Percentiles rank a stretch among this genome's conserved stretches.
These are phyloP conservation scores for Sporothrix brasiliensis DNA, from an alignment of 2,329 filamentous ascomycete genomes.

Conservation along the genomic window DNA sequence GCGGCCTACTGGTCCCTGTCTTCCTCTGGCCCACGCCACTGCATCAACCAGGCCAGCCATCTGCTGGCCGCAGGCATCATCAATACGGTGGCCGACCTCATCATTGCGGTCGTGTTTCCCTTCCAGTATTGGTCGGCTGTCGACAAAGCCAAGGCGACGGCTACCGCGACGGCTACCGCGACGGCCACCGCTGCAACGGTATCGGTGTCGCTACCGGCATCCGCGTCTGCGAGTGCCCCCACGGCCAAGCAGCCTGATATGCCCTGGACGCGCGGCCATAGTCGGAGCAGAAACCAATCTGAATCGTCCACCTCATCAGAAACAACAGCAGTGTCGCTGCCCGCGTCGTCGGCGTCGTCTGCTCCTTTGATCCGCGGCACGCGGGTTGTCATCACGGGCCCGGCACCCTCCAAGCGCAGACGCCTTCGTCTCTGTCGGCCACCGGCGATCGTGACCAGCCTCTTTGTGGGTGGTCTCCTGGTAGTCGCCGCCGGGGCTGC, in stretches of 20 bases:
- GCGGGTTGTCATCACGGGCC: neutral
- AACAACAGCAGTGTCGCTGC: too few relatives aligned
- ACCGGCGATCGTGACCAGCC: neutral
- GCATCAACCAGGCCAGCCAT: conserved; percentile 9
- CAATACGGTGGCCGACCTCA: conserved; percentile 5
- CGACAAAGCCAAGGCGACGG: neutral
- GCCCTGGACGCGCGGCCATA: neutral
- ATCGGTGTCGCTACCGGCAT: too few relatives aligned
- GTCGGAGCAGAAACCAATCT: neutral
- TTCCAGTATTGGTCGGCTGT: conserved; percentile 8
- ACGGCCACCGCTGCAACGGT: too few relatives aligned
- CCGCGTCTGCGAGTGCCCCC: too few relatives aligned
- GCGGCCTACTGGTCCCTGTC: neutral
- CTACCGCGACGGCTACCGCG: neutral
- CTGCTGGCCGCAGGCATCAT: conserved; percentile 8
- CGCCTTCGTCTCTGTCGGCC: neutral
- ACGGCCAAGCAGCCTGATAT: neutral
- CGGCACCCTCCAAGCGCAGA: neutral
- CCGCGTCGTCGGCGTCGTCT: neutral
- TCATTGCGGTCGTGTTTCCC: conserved; percentile 6
- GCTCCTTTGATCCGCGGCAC: neutral
- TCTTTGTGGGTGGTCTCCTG: neutral
- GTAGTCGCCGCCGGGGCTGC: neutral
- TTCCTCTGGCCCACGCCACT: neutral
- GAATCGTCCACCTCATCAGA: neutral